Percentiles rank a stretch among this genome's conserved stretches.
Evolutionary conservation across 1,139 yeast species (phyloP).

Genomic region (Saccharomyces hybrid): DNA sequence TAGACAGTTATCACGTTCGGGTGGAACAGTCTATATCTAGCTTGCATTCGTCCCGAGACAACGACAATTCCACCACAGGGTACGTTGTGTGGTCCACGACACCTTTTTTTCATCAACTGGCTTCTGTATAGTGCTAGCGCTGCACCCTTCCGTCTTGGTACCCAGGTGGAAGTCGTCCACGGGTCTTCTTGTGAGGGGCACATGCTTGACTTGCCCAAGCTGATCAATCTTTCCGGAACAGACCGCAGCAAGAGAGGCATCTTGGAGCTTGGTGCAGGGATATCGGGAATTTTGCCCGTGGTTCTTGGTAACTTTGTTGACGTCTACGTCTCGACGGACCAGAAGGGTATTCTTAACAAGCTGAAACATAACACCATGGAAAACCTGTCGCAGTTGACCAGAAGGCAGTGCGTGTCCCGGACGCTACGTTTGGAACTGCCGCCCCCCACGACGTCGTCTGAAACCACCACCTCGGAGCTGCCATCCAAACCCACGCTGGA

Average conservation of each 20-base stretch:
- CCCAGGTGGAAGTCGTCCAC: slow-evolving; percentile 3
- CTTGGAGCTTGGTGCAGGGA: slow-evolving; percentile 30
- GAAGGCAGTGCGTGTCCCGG: slow-evolving; percentile 11
- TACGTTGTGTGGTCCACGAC: slow-evolving; percentile 32
- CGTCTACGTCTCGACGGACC: slow-evolving; percentile 28
- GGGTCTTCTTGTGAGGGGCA: background rate
- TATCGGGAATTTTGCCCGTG: slow-evolving; percentile 26
- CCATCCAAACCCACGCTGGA: slow-evolving; percentile 6
- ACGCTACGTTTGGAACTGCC: slow-evolving; percentile 5
- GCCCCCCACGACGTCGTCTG: background rate
- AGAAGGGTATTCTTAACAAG: slow-evolving; percentile 25
- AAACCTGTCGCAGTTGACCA: slow-evolving; percentile 22
- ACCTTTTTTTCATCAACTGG: slow-evolving; percentile 29
- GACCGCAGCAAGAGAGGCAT: slow-evolving; percentile 10
- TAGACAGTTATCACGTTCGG: slow-evolving; percentile 13
- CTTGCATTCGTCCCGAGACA: slow-evolving; percentile 24
- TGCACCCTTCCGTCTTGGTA: slow-evolving; percentile 14
- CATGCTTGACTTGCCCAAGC: slow-evolving; percentile 3
- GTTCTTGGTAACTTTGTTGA: slow-evolving; percentile 27
- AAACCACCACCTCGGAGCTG: background rate
- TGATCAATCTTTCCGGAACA: slow-evolving; percentile 5
- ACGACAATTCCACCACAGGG: slow-evolving; percentile 32
- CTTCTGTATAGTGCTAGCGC: slow-evolving; percentile 22
- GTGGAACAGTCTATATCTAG: slow-evolving; percentile 26
- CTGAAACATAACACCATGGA: slow-evolving; percentile 22